Evolutionary conservation across 371 early-diverging fungal species (phyloP).

Genomic region (Catenaria anguillulae): DNA sequence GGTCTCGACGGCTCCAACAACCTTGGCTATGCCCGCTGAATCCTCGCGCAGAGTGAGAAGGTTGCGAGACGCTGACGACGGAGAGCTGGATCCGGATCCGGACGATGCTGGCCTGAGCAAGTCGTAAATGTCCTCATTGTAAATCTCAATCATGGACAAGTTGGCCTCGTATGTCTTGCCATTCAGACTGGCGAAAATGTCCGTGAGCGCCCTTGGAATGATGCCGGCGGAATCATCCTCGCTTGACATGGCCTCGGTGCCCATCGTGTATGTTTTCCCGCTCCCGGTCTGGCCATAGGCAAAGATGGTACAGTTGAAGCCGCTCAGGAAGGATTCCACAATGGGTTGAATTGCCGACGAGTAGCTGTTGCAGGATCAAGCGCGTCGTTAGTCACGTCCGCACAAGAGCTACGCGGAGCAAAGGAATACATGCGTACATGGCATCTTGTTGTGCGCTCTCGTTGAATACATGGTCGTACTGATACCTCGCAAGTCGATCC

Average conservation of each 20-base stretch:
- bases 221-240: no score
- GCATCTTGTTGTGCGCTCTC: no score
- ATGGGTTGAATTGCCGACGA: neutral
- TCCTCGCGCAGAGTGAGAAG: conserved; percentile 86
- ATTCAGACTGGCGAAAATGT: conserved; percentile 48
- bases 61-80: no score
- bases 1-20: conserved; percentile 79
- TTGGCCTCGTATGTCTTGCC: conserved; percentile 33
- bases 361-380: neutral
- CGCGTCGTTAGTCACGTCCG: no score
- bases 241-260: neutral
- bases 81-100: neutral
- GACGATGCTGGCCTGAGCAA: conserved; percentile 25
- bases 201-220: conserved; percentile 71
- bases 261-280: conserved; percentile 15
- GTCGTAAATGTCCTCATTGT: conserved; percentile 94
- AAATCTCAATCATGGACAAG: conserved; percentile 57
- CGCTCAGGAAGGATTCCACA: conserved; percentile 5
- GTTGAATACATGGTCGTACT: no score
- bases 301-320: conserved; percentile 40
- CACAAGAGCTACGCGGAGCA: neutral
- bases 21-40: conserved; percentile 67
- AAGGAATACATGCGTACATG: no score
- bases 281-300: conserved; percentile 44
- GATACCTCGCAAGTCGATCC: no score